Conservation (phyloP, 2,329 filamentous ascomycete genomes). For the Cladosporium sp. region DNA sequence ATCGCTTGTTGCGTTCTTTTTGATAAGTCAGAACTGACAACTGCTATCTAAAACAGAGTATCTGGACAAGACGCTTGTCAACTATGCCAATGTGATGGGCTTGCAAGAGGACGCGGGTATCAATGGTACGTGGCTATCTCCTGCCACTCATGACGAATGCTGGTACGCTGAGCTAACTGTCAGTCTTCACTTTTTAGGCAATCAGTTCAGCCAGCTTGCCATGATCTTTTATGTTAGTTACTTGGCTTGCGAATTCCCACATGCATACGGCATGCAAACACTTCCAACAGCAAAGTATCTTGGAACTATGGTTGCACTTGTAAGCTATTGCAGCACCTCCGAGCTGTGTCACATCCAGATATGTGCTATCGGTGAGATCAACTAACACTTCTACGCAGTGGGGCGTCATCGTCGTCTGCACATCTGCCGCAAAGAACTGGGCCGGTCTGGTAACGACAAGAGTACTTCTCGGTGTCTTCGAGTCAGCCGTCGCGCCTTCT, state of each 20-base stretch:
- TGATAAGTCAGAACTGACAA: not conserved
- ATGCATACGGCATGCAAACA: conserved; percentile 57
- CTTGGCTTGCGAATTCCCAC: conserved; percentile 60
- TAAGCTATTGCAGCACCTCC: conserved; percentile 20
- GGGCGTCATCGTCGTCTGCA: conserved; percentile 62
- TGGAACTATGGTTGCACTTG: conserved; percentile 40
- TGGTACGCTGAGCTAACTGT: not conserved
- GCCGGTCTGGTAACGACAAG: conserved; percentile 58
- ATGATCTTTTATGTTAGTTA: conserved; percentile 65
- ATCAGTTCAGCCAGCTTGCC: conserved; percentile 61
- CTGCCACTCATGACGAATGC: not conserved
- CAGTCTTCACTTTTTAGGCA: not conserved
- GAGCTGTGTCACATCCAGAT: too few species aligned
- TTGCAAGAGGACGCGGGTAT: conserved; percentile 57
- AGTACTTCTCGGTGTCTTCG: conserved; percentile 67
- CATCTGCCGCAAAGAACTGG: conserved; percentile 58
- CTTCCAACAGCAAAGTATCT: conserved; percentile 62
- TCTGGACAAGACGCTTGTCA: conserved; percentile 44
- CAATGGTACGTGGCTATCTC: conserved; percentile 46
- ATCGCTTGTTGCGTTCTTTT: conserved; percentile 17
- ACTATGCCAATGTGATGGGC: conserved; percentile 69
- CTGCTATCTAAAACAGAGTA: conserved; percentile 30
- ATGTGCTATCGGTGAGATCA: not conserved
- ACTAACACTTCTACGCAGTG: conserved; percentile 52
- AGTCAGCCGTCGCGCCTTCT: conserved; percentile 65